Evolutionary conservation across 2,329 filamentous ascomycete genomes (phyloP), one percentile per base, ranked within the genome.

Genomic region (Penicillium thymicola): DNA sequence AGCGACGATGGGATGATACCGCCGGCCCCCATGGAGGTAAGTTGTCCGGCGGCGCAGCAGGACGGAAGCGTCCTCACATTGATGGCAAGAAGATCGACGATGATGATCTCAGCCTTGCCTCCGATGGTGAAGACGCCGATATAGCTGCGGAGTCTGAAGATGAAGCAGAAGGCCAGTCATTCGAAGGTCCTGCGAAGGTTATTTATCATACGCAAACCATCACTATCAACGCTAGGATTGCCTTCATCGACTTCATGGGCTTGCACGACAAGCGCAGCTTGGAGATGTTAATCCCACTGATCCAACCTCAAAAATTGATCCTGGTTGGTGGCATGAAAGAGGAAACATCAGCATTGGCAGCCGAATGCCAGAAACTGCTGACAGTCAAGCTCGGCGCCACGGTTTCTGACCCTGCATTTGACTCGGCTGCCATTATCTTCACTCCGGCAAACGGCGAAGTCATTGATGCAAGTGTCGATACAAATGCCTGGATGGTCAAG

Each of bases 401-500:
- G 14, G 63, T 59, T n/a, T 62, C 67, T 28, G 55, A 60, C 43
- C 45, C 59, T 56, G 76, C 87, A 32, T 76, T 76, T n/a, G 67
- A 74, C 71, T 42, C 75, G 75, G 82, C 85, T 36, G 63, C 64
- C 11, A 87, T 92, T 61, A 90, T 99, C 5, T 93, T 93, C 70
- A 92, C 90, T 0, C 94, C 94, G 1, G 74, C 78, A 10, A 79
- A 90, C n/a, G 92, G 92, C 25, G 79, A 82, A 34, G 79, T 81
- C 14, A 82, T 99, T 41, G 88, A 99, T 72, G 94, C 93, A 13
- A 97, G 92, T 68, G 93, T 97, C 41, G 94, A 99, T 71, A 97
- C 93, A 5, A 97, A 97, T 71, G 92, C 94, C 4, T 99, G 95
- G 94, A 88, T 90, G 25, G 89, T 99, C 58, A 96, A 92, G 74